These are phyloP conservation scores for Heliamphora pulchella DNA, from an alignment of 179 eudicot species.

Conservation along the genomic window DNA sequence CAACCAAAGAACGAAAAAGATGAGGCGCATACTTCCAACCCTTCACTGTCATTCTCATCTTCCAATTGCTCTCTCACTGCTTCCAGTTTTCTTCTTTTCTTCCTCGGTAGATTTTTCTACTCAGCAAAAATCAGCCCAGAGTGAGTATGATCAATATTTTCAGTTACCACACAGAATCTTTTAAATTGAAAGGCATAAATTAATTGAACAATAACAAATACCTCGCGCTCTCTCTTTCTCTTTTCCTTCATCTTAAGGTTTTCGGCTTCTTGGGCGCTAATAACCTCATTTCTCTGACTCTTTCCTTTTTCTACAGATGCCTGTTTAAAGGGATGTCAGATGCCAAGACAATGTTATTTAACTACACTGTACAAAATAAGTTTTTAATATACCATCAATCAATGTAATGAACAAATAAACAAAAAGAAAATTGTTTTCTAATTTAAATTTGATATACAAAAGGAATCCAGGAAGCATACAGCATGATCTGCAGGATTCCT, in stretches of 20 bases:
- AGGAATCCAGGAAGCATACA: not conserved
- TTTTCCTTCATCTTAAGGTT: constrained; percentile 88
- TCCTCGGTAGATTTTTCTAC: constrained; percentile 86
- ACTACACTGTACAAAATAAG: too few relatives aligned
- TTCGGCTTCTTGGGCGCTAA: constrained; percentile 88
- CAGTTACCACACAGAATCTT: not conserved
- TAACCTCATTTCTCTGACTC: constrained; percentile 37
- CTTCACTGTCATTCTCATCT: constrained; percentile 52
- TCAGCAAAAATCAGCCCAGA: constrained; percentile 16
- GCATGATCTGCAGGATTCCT: not conserved
- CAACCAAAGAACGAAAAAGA: not conserved
- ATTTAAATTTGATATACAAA: not conserved
- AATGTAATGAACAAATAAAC: not conserved
- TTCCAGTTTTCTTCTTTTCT: constrained; percentile 86
- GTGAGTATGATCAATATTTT: not conserved
- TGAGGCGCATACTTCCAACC: constrained; percentile 28
- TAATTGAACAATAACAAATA: constrained; percentile 21
- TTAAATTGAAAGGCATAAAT: not conserved
- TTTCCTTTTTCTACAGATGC: constrained; percentile 36
- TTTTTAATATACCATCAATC: not conserved
- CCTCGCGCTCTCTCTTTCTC: constrained; percentile 89
- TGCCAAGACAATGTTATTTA: not conserved
- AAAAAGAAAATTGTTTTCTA: not conserved
- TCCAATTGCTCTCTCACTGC: constrained; percentile 89
- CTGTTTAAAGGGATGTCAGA: constrained; percentile 28